Evolutionary conservation across 805 yeast species (phyloP).

Genomic region (Clavispora asparagi): DNA sequence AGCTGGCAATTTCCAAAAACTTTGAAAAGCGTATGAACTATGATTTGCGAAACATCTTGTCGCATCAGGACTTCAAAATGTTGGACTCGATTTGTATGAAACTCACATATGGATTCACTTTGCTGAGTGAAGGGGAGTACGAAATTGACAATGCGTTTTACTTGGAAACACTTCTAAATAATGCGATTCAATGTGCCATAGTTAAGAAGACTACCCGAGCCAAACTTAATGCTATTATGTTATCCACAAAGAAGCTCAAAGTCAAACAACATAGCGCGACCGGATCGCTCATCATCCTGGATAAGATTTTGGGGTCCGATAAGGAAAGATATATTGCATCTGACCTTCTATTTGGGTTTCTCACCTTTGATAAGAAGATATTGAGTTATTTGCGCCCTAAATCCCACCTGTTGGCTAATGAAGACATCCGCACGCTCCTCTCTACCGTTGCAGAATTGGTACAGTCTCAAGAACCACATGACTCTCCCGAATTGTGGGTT

Average conservation of each 20-base stretch:
- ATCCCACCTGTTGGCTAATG: slow-evolving; percentile 72
- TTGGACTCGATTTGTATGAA: slow-evolving; percentile 51
- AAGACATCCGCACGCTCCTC: slow-evolving; percentile 72
- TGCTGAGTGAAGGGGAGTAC: slow-evolving; percentile 2
- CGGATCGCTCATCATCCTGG: slow-evolving; percentile 1
- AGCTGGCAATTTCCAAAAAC: slow-evolving; percentile 65
- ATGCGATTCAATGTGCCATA: slow-evolving; percentile 30
- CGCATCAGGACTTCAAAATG: slow-evolving; percentile 68
- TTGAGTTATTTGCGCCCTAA: slow-evolving; percentile 71
- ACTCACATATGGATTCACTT: slow-evolving; percentile 29
- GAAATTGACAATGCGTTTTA: slow-evolving; percentile 20
- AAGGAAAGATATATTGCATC: slow-evolving; percentile 20
- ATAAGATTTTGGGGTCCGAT: slow-evolving; percentile 1
- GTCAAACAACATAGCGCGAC: slow-evolving; percentile 2
- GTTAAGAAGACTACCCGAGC: slow-evolving; percentile 54
- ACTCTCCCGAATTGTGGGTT: slow-evolving; percentile 79
- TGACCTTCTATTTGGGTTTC: slow-evolving; percentile 68
- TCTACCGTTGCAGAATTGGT: slow-evolving; percentile 49
- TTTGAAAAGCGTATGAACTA: slow-evolving; percentile 71
- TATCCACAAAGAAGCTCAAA: slow-evolving; percentile 25
- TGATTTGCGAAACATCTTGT: slow-evolving; percentile 72
- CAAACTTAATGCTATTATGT: slow-evolving; percentile 50
- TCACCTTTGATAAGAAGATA: slow-evolving; percentile 58
- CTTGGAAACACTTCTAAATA: slow-evolving; percentile 24
- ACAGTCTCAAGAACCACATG: slow-evolving; percentile 33